Percentiles rank a stretch among this genome's conserved stretches.
These are phyloP conservation scores for Pseudocercospora crystallina DNA, from an alignment of 2,329 filamentous ascomycete genomes.

Conservation along the genomic window DNA sequence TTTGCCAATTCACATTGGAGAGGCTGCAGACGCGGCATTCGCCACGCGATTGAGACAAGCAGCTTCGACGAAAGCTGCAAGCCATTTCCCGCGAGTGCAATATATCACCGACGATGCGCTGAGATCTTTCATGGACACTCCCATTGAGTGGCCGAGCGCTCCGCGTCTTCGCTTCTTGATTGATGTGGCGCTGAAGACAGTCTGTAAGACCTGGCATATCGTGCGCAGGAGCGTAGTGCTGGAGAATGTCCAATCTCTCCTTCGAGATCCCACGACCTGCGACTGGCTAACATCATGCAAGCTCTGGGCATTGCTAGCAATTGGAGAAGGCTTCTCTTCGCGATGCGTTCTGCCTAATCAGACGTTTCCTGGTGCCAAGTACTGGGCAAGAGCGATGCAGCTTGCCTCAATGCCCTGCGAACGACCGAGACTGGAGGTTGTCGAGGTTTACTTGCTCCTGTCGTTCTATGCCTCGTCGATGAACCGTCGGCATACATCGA, in stretches of 20 bases:
- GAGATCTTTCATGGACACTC: constrained; percentile 35
- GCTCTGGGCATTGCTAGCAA: constrained; percentile 47
- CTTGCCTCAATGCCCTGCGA: constrained; percentile 44
- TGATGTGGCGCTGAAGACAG: constrained; percentile 44
- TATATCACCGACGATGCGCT: constrained; percentile 37
- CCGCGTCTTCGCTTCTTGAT: constrained; percentile 41
- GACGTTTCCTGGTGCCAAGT: constrained; percentile 46
- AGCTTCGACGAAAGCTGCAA: constrained; percentile 25
- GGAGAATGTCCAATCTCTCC: constrained; percentile 39
- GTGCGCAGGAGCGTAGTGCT: constrained; percentile 42
- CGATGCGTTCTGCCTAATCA: constrained; percentile 36
- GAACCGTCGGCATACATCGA: constrained; percentile 48
- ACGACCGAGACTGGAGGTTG: constrained; percentile 44
- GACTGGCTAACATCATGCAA: constrained; percentile 42
- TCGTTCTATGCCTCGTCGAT: constrained; percentile 47
- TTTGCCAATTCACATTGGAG: constrained; percentile 39
- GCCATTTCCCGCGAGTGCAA: constrained; percentile 37
- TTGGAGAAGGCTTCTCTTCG: constrained; percentile 49
- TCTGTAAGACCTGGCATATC: constrained; percentile 45
- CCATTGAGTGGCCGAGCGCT: constrained; percentile 42
- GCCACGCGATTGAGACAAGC: constrained; percentile 39
- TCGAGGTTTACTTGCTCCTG: constrained; percentile 49
- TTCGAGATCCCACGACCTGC: constrained; percentile 37
- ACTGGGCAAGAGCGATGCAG: constrained; percentile 44
- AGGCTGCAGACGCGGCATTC: constrained; percentile 41